These are phyloP conservation scores for Tolypocladium sp. DNA, from an alignment of 2,329 filamentous ascomycete genomes.

Conservation along the genomic window DNA sequence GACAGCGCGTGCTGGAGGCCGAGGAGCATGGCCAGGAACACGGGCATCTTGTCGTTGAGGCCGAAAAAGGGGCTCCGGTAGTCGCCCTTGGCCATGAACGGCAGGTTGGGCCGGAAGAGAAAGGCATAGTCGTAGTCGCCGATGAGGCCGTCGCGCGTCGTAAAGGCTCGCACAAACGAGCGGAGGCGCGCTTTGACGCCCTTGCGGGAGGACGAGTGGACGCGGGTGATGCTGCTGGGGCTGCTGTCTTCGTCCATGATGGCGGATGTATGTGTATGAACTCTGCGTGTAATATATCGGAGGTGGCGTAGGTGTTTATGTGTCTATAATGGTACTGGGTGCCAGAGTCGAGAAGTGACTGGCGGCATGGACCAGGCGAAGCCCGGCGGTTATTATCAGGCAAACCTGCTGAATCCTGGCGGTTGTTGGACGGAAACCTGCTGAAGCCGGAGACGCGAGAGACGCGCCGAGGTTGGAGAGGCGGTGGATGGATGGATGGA, in stretches of 20 bases:
- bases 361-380: neutral
- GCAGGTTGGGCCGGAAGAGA: constrained; percentile 73
- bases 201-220: constrained; percentile 22
- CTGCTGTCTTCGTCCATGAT: constrained; percentile 48
- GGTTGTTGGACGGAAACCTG: constrained; percentile 15
- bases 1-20: constrained; percentile 73
- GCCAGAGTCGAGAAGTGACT: neutral
- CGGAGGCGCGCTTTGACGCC: constrained; percentile 11
- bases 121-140: constrained; percentile 87
- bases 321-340: neutral
- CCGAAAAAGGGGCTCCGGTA: constrained; percentile 66
- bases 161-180: constrained; percentile 28
- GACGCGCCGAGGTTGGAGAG: neutral
- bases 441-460: constrained; percentile 10
- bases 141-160: constrained; percentile 62
- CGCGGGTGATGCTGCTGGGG: constrained; percentile 39
- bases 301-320: too few relatives aligned
- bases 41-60: constrained; percentile 69
- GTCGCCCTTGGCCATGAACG: constrained; percentile 59
- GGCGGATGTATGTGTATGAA: neutral
- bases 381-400: constrained; percentile 9
- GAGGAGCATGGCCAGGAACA: constrained; percentile 63
- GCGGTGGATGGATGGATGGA: neutral
- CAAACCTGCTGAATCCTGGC: constrained; percentile 12
- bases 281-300: too few relatives aligned